A percentile compares a stretch with the other conserved stretches of the same genome.
These are phyloP conservation scores for Tetrahymena thermophila DNA, from an alignment of 73 alveolate species.

Conservation along the genomic window DNA sequence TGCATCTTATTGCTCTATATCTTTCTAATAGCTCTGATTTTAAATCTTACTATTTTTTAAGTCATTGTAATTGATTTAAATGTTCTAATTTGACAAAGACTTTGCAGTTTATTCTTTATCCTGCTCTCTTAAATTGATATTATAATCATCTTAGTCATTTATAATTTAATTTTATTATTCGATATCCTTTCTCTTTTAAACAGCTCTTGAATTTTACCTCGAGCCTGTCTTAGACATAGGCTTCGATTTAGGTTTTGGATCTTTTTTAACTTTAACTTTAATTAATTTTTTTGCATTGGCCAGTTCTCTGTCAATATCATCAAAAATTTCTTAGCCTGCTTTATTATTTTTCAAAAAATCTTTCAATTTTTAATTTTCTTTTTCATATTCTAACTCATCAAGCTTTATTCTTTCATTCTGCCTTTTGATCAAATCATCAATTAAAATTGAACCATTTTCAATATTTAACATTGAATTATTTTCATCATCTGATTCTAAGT, in stretches of 20 bases:
- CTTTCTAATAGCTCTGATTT: neutral
- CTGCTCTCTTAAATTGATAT: neutral
- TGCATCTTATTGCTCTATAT: neutral
- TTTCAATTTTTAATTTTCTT: neutral
- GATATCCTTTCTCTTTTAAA: neutral
- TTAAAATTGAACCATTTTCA: neutral
- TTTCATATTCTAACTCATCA: neutral
- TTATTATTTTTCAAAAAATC: neutral
- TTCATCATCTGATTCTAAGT: neutral
- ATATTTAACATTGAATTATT: neutral
- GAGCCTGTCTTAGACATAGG: neutral
- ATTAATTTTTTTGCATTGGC: neutral
- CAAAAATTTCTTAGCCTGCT: neutral
- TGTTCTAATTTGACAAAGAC: neutral
- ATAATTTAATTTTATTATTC: neutral
- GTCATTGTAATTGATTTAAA: neutral
- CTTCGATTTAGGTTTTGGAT: neutral
- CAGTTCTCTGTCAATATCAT: neutral
- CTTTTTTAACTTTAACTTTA: neutral
- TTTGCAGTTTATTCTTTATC: neutral
- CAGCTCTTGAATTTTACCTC: neutral
- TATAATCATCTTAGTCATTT: neutral
- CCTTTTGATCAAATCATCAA: neutral
- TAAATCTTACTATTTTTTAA: neutral
- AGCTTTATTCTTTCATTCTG: neutral